phyloP scores from a whole-genome alignment of 768 basidiomycete genomes.

The Pleurotus tuber-regium region DNA sequence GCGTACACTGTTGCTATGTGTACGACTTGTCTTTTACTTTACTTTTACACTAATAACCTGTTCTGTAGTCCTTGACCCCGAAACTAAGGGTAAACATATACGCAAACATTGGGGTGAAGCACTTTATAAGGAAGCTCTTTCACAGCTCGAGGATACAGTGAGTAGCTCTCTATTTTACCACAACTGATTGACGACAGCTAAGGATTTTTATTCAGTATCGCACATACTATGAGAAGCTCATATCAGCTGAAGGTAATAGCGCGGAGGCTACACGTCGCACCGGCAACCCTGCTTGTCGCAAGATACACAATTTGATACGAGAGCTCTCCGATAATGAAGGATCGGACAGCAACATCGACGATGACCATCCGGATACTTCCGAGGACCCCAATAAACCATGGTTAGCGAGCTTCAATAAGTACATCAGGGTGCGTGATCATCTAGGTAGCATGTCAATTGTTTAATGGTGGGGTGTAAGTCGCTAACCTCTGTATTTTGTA shows the following conservation, averaged over 20 bases:
- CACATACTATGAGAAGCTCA: background rate
- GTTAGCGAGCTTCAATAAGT: background rate
- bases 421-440: background rate
- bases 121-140: background rate
- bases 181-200: background rate
- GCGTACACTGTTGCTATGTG: constrained; percentile 26
- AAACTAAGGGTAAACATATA: constrained; percentile 8
- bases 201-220: background rate
- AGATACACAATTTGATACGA: too few species aligned
- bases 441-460: background rate
- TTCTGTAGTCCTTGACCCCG: constrained; percentile 8
- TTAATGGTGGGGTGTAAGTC: constrained; percentile 1
- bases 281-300: too few species aligned
- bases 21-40: constrained; percentile 7
- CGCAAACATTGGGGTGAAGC: constrained; percentile 2
- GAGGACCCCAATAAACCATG: background rate
- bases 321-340: too few species aligned
- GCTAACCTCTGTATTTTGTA: too few species aligned
- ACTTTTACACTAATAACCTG: background rate
- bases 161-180: constrained; percentile 1
- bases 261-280: too few species aligned
- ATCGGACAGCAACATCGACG: background rate
- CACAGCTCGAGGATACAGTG: constrained; percentile 5
- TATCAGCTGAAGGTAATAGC: too few species aligned
- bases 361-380: background rate